Base-by-base conservation (phyloP, 208 protist species). In the Tritrichomonas foetus region DNA sequence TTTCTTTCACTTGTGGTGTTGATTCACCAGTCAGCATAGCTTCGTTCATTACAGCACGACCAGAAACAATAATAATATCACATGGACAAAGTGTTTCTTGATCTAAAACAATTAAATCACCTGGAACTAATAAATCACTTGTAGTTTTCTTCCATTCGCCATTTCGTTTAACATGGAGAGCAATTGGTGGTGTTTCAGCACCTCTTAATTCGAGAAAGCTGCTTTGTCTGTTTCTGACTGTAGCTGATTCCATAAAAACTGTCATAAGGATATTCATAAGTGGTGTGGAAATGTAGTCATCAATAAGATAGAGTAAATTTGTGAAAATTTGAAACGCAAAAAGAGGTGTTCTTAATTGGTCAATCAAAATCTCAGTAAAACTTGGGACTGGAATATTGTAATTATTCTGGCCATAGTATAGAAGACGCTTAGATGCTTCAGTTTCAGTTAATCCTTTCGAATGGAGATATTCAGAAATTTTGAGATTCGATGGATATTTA, bases 61-160 rank as follows among this genome's bases (percentile, higher is more conserved):
- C 98, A 66, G 95, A 95, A 11, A 99, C 95, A 3, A 99, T 94
- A 9, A 99, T 39, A 39, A 98, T 96, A 95, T 99, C 98, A 66
- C 44, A 92, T 16, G 55, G 84, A 49, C 41, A 44, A 0, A 27
- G 2, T 25, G 57, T 39, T 55, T 89, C 78, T n/a, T 47, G 30
- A n/a, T 53, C 41, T 47, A 89, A 8, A 16, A 89, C 8, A 20
- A 89, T 39, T n/a, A 89, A 16, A 89, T 89, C 78, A 14, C 78
- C 78, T 39, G 78, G 78, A 89, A 89, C 27, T 39, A 89, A 39
- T 53, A n/a, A 41, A 57, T 89, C 78, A 13, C 41, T 53, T 33
- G 39, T 57, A 53, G 44, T 30, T 39, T 89, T 89, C 47, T 89
- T 89, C 78, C 78, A 89, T 39, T 89, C 47, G 20, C 44, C 47